Conservation (phyloP, 2,329 filamentous ascomycete genomes). For the Cordyceps fumosorosea region DNA sequence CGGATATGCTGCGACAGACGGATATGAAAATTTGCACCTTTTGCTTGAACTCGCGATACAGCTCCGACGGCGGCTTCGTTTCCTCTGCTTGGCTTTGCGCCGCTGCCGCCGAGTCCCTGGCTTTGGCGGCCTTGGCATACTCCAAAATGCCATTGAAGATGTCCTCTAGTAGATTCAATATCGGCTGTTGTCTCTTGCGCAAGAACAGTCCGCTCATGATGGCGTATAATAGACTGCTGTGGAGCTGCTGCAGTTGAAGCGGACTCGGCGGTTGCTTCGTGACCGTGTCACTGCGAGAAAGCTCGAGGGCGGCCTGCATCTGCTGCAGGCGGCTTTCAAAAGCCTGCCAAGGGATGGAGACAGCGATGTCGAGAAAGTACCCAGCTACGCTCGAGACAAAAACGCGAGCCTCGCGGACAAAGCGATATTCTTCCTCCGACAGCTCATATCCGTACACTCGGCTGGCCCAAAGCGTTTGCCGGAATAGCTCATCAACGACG, state of each 20-base stretch:
- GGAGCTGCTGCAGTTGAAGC: conserved; percentile 59
- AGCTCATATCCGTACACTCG: conserved; percentile 21
- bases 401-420: conserved; percentile 71
- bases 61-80: conserved; percentile 25
- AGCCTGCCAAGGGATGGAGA: conserved; percentile 63
- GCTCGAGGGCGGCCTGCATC: conserved; percentile 16
- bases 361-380: conserved; percentile 75
- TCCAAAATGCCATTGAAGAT: conserved; percentile 67
- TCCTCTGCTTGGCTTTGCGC: conserved; percentile 16
- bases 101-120: conserved; percentile 28
- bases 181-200: conserved; percentile 65
- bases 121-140: conserved; percentile 52
- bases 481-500: conserved; percentile 60
- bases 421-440: conserved; percentile 39
- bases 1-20: conserved; percentile 61
- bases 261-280: conserved; percentile 42
- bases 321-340: conserved; percentile 58
- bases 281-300: background rate
- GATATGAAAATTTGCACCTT: conserved; percentile 69
- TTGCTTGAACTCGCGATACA: conserved; percentile 63
- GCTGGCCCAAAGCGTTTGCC: conserved; percentile 38
- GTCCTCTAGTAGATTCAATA: conserved; percentile 66
- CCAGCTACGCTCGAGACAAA: conserved; percentile 67
- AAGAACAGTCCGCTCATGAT: conserved; percentile 70
- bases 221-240: conserved; percentile 66